A percentile compares a stretch with the other conserved stretches of the same genome.
Conservation (phyloP, 441 rosid genomes). For the Lepidium campestre region DNA sequence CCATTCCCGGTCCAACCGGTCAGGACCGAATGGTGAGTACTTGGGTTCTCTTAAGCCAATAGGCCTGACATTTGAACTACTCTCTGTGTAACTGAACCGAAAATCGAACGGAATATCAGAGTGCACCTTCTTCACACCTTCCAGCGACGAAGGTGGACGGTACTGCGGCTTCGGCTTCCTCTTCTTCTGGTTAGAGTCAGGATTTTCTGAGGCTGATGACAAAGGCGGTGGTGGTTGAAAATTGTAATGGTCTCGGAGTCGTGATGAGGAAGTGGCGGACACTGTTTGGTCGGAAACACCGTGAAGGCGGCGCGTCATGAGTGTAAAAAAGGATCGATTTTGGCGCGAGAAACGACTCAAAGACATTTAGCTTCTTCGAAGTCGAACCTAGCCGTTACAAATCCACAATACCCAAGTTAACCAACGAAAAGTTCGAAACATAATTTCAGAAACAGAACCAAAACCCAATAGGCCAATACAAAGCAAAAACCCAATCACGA, state of each 20-base stretch:
- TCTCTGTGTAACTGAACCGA: constrained; percentile 85
- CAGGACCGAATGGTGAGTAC: constrained; percentile 91
- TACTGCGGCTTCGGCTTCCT: constrained; percentile 60
- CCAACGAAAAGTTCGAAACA: neutral
- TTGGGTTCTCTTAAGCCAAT: constrained; percentile 91
- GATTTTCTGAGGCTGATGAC: constrained; percentile 31
- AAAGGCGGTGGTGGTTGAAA: constrained; percentile 61
- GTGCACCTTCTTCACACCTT: constrained; percentile 38
- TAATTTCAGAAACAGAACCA: no score
- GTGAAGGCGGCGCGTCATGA: constrained; percentile 36
- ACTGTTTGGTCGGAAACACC: constrained; percentile 8
- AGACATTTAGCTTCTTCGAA: constrained; percentile 21
- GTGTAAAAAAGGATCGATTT: constrained; percentile 13
- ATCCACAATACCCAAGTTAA: neutral
- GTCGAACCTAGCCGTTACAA: neutral
- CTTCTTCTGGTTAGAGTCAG: constrained; percentile 17
- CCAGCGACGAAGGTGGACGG: constrained; percentile 83
- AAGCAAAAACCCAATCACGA: neutral
- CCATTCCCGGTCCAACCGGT: constrained; percentile 69
- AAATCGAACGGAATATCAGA: constrained; percentile 81
- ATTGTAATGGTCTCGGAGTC: constrained; percentile 55
- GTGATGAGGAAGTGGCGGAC: constrained; percentile 34
- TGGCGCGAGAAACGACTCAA: constrained; percentile 50
- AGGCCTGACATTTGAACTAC: constrained; percentile 56
- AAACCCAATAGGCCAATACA: no score